Evolutionary conservation across 495 filamentous ascomycete genomes (phyloP), one percentile per base, ranked within the genome.

Genomic region (Podospora australis): DNA sequence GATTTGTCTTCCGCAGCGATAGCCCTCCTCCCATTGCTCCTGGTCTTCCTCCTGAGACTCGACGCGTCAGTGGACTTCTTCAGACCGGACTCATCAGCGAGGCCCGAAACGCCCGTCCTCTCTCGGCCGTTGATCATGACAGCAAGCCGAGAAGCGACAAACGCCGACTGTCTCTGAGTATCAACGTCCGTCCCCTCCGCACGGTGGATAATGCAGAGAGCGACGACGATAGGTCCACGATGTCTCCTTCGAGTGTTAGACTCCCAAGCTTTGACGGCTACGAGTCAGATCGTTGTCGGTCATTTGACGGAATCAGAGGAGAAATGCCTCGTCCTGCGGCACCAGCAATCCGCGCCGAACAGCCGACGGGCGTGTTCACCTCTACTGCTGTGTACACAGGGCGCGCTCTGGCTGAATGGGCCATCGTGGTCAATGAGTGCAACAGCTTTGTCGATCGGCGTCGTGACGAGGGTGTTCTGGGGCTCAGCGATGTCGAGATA

Each of bases 371-470:
- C 16, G 50, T 62, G 6, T 71, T 57, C 40, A 60, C 64, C 11
- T 46, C 54, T 1, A 67, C 61, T 14, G 65, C 72, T 48, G 87
- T 82, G 52, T 97, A 98, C 65, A 73, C 81, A 6, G 92, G 92
- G 2, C 79, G 91, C 38, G 89, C 92, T 1, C 74, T 98, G 42
- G 90, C 91, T 1, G 92, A 98, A 65, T 98, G 92, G 92, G 72
- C 80, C 11, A 67, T 87, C 17, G 78, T 96, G 28, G 82, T 96
- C 6, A 74, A 75, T 20, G 92, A 98, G 64, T 90, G 84, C 68
- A 90, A 97, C 61, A 88, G 82, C 58, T 98, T 98, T 66, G 87
- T 91, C 39, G 87, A 95, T 23, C 77, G 91, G 22, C 77, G 92
- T 48, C 84, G 82, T 51, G 82, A 81, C 30, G 92, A 98, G 65